A percentile compares a stretch with the other conserved stretches of the same genome.
Conservation (phyloP, 1,284 basidiomycete species). For the Tausonia pullulans region DNA sequence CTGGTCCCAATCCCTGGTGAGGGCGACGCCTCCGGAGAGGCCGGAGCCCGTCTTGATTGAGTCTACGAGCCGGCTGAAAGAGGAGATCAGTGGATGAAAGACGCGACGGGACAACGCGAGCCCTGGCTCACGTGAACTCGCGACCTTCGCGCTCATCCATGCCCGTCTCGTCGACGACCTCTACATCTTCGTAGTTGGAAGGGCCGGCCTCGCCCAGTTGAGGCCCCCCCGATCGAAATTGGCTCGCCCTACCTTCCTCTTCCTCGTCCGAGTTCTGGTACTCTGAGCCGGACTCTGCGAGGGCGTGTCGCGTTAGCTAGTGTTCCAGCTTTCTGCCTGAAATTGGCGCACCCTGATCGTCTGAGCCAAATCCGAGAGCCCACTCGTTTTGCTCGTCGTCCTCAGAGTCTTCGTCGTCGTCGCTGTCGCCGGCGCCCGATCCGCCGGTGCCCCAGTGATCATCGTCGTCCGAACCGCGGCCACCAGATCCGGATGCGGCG, state of each 20-base stretch:
- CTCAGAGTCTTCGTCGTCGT: no score
- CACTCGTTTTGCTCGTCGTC: no score
- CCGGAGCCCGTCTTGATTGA: slow-evolving; percentile 4
- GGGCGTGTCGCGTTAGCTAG: no score
- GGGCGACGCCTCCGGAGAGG: not conserved
- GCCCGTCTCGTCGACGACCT: not conserved
- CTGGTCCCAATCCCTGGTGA: slow-evolving; percentile 6
- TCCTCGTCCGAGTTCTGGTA: slow-evolving; percentile 3
- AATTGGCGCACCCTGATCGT: no score
- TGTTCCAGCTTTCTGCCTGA: no score
- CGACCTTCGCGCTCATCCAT: slow-evolving; percentile 5
- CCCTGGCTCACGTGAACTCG: not conserved
- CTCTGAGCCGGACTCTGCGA: not conserved
- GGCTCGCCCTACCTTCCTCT: not conserved
- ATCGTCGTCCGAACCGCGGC: no score
- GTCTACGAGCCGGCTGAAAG: slow-evolving; percentile 3
- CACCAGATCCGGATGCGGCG: no score
- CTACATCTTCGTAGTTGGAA: not conserved
- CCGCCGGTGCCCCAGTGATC: no score
- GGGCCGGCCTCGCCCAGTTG: not conserved
- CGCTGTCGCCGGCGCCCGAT: no score
- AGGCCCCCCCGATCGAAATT: not conserved
- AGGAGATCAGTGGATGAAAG: no score
- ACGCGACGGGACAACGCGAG: no score
- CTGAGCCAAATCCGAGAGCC: no score